Evolutionary conservation across 345 rosid genomes (phyloP).

Genomic region (Melaleuca quinquenervia): DNA sequence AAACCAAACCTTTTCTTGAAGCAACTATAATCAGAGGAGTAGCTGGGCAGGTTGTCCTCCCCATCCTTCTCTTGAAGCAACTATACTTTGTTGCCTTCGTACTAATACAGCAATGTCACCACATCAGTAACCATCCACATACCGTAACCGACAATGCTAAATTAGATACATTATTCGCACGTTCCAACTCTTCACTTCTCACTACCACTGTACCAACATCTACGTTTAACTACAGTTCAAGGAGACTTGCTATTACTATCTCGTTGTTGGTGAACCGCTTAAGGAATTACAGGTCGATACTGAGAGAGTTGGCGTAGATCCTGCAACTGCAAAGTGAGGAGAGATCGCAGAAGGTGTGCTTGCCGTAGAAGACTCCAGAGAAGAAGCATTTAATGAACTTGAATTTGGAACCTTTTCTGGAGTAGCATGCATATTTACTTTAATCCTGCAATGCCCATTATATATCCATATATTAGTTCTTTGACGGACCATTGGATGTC

Average conservation of each 20-base stretch:
- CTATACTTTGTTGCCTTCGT: too few relatives aligned
- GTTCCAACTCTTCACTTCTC: neutral
- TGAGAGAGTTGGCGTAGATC: neutral
- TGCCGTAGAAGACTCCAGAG: slow-evolving; percentile 4
- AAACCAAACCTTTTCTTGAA: neutral
- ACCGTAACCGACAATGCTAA: neutral
- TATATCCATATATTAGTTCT: neutral
- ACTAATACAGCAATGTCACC: neutral
- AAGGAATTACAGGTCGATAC: slow-evolving; percentile 5
- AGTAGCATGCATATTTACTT: slow-evolving; percentile 67
- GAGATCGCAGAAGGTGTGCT: slow-evolving; percentile 16
- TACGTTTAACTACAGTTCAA: neutral
- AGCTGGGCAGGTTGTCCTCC: neutral
- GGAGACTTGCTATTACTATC: neutral
- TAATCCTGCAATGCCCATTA: slow-evolving; percentile 47
- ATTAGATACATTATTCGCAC: neutral
- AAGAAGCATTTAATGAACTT: slow-evolving; percentile 21
- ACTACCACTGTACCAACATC: neutral
- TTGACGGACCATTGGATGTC: neutral
- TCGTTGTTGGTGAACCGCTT: neutral
- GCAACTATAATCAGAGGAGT: neutral
- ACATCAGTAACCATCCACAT: neutral
- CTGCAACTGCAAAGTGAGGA: neutral
- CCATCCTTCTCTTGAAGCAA: neutral
- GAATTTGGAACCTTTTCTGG: slow-evolving; percentile 33